Base-by-base conservation (phyloP, 306 rosid species). In the Acacia acuminata region DNA sequence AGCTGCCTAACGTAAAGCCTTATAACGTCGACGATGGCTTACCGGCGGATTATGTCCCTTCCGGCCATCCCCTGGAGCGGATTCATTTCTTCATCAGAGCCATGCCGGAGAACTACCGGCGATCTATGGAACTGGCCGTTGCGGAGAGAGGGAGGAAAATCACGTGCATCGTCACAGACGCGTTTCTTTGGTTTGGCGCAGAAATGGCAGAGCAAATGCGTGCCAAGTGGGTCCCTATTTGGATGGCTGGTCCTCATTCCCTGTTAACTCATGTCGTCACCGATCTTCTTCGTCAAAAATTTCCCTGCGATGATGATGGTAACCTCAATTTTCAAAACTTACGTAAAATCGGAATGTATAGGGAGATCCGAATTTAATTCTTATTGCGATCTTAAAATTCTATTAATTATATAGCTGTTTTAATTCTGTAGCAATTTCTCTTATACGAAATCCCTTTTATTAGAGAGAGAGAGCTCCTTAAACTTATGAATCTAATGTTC, bases 241-340 rank as follows among this genome's bases (percentile, higher is more conserved):
- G 99, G 99, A 88, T 93, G 32, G 92, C 92, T 0, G 98, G 90
- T 34, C 90, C 93, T 48, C 90, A 88, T 16, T 53, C 97, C n/a
- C 64, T 90, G 3, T 80, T 92, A 34, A 24, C 60, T 20, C 97
- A 93, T 64, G 55, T 90, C 10, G 43, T 63, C 1, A 85, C 90
- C 0, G 87, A 87, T 24, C 61, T 73, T 36, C 78, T 94, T 5
- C 84, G 94, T 34, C 77, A 84, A 7, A 81, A 12, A 12, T 10
- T 89, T 9, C 67, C 45, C 13, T 0, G n/a, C 20, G 9, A 56
- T 20, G 17, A 38, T 69, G 30, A 40, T 40, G 74, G 74, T 69
- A 69, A 66, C 1, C 22, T 9, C 5, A 16, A 67, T 36, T 17
- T 36, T 36, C 25, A 10, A 36, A 67, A 38, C 42, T 38, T 38